Evolutionary conservation across 805 yeast genomes (phyloP).

Genomic region (Priceomyces haplophilus): DNA sequence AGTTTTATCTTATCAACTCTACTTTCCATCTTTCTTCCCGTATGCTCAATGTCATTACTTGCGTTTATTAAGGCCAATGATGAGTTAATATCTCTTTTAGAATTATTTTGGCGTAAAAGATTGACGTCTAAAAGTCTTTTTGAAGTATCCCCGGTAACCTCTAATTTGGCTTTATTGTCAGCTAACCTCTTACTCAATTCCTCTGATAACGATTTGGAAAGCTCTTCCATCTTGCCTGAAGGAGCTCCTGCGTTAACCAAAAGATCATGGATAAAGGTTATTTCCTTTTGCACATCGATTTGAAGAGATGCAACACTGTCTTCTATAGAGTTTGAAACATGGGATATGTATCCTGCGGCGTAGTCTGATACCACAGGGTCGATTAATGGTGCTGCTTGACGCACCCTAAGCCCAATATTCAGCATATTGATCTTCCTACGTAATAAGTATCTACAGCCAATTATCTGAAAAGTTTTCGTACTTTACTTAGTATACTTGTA

Average conservation of each 20-base stretch:
- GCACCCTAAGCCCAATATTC: conserved; percentile 53
- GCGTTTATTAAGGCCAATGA: conserved; percentile 77
- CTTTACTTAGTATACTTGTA: not conserved
- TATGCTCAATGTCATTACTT: conserved; percentile 79
- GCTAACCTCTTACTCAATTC: conserved; percentile 51
- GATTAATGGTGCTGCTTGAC: conserved; percentile 81
- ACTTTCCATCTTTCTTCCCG: conserved; percentile 88
- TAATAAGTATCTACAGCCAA: not conserved
- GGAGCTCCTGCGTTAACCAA: conserved; percentile 84
- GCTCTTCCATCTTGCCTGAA: conserved; percentile 46
- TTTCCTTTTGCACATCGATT: conserved; percentile 64
- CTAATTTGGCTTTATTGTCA: conserved; percentile 69
- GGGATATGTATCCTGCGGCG: conserved; percentile 86
- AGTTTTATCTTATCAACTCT: conserved; percentile 95
- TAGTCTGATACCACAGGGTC: conserved; percentile 88
- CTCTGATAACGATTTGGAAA: conserved; percentile 47
- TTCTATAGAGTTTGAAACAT: conserved; percentile 70
- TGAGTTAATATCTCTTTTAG: conserved; percentile 69
- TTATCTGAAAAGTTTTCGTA: not conserved
- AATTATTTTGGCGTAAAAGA: conserved; percentile 54
- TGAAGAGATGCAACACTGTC: conserved; percentile 80
- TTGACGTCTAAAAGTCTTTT: conserved; percentile 80
- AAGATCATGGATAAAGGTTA: conserved; percentile 61
- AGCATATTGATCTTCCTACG: conserved; percentile 29
- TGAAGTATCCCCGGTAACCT: conserved; percentile 81